These are phyloP conservation scores for Trypanosoma theileri DNA, from an alignment of 208 protist genomes.

Conservation along the genomic window DNA sequence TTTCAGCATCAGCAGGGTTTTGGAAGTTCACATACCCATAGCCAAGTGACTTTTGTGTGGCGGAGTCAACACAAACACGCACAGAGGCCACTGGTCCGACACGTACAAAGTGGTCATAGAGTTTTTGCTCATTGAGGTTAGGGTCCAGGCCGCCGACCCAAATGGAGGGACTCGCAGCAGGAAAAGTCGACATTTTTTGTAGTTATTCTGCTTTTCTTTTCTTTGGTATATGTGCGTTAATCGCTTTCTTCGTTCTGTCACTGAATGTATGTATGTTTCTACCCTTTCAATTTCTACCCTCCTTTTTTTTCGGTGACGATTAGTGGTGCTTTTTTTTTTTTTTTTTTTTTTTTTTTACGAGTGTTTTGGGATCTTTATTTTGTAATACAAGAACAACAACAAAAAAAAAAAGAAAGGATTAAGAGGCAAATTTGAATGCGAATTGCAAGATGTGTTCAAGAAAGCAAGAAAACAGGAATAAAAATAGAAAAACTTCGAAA, in stretches of 20 bases:
- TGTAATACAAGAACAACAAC: not conserved
- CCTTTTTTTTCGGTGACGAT: not conserved
- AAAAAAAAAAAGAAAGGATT: conserved; percentile 7
- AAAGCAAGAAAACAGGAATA: conserved; percentile 11
- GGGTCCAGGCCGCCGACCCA: conserved; percentile 97
- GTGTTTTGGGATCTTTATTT: not conserved
- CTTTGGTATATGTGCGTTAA: conserved; percentile 13
- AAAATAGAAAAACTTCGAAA: conserved; percentile 9
- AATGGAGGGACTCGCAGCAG: conserved; percentile 92
- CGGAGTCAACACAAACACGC: conserved; percentile 96
- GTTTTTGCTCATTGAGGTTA: conserved; percentile 93
- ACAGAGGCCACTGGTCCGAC: conserved; percentile 97
- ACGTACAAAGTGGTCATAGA: conserved; percentile 98
- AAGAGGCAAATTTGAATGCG: not conserved
- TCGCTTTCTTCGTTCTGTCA: conserved; percentile 7
- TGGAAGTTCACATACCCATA: conserved; percentile 99
- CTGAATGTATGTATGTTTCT: conserved; percentile 20
- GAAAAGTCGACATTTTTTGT: conserved; percentile 29
- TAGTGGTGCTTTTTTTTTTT: conserved; percentile 28
- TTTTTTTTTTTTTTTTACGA: conserved; percentile 31
- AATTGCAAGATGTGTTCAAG: conserved; percentile 11
- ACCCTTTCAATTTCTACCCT: conserved; percentile 32
- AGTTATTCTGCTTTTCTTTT: conserved; percentile 3
- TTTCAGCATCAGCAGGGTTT: conserved; percentile 96
- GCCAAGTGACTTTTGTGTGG: conserved; percentile 96